These are phyloP conservation scores for Chalciporus sp. DNA, from an alignment of 1,284 basidiomycete genomes.

Conservation along the genomic window DNA sequence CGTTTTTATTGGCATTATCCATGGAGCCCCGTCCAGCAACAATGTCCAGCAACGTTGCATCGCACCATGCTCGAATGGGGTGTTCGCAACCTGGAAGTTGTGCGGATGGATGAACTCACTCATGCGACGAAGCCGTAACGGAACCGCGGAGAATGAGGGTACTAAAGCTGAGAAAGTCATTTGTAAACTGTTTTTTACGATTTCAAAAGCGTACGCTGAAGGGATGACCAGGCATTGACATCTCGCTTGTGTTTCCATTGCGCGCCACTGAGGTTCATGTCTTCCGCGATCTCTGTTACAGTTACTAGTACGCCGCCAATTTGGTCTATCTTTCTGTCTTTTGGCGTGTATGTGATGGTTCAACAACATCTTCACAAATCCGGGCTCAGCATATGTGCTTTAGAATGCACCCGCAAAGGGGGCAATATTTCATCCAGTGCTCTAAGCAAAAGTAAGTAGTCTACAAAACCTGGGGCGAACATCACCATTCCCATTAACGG, in stretches of 20 bases:
- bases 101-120: conserved; percentile 27
- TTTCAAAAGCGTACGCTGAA: conserved; percentile 10
- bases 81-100: conserved; percentile 49
- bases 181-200: conserved; percentile 9
- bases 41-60: conserved; percentile 15
- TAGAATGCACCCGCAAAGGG: too few species aligned
- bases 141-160: conserved; percentile 13
- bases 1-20: conserved; percentile 82
- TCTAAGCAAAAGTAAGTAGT: too few species aligned
- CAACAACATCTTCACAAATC: too few species aligned
- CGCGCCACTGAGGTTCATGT: too few species aligned
- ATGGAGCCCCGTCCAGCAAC: conserved; percentile 47
- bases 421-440: too few species aligned
- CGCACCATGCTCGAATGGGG: conserved; percentile 54
- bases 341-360: too few species aligned
- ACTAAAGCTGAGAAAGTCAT: conserved; percentile 12
- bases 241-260: neutral
- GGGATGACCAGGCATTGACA: conserved; percentile 1
- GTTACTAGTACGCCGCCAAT: too few species aligned
- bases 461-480: too few species aligned
- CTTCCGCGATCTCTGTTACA: too few species aligned
- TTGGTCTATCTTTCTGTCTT: too few species aligned
- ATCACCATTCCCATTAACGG: too few species aligned
- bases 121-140: conserved; percentile 44
- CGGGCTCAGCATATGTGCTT: too few species aligned